phyloP scores from a whole-genome alignment of 208 protist species.

The Trypanosoma avium region DNA sequence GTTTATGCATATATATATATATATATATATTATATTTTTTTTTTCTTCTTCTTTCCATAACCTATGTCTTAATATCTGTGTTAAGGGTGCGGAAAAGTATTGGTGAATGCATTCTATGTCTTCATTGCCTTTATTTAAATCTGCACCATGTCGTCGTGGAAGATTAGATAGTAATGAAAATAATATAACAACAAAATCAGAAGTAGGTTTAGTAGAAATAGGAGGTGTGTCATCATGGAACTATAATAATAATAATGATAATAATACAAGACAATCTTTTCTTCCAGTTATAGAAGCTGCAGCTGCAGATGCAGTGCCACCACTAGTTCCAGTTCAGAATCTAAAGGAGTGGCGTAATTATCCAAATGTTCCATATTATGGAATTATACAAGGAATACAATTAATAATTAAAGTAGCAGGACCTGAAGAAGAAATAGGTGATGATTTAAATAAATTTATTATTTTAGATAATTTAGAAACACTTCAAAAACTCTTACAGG shows the following conservation, averaged over 20 bases:
- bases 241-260: background rate
- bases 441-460: slow-evolving; percentile 7
- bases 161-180: background rate
- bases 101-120: background rate
- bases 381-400: slow-evolving; percentile 35
- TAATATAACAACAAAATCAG: background rate
- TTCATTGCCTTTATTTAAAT: slow-evolving; percentile 9
- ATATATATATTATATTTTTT: too few relatives aligned
- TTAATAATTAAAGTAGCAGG: slow-evolving; percentile 35
- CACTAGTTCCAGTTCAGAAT: background rate
- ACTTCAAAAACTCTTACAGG: slow-evolving; percentile 28
- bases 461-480: slow-evolving; percentile 7
- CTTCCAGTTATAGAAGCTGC: background rate
- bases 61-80: too few relatives aligned
- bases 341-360: slow-evolving; percentile 15
- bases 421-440: slow-evolving; percentile 5
- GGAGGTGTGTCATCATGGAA: too few relatives aligned
- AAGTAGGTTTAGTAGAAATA: too few relatives aligned
- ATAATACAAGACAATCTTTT: background rate
- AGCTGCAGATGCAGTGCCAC: background rate
- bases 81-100: too few relatives aligned
- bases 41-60: too few relatives aligned
- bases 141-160: slow-evolving; percentile 21
- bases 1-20: too few relatives aligned
- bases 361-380: slow-evolving; percentile 58